Evolutionary conservation across 1,139 yeast genomes (phyloP).

Genomic region (Kurtzmaniella quercitrusa): DNA sequence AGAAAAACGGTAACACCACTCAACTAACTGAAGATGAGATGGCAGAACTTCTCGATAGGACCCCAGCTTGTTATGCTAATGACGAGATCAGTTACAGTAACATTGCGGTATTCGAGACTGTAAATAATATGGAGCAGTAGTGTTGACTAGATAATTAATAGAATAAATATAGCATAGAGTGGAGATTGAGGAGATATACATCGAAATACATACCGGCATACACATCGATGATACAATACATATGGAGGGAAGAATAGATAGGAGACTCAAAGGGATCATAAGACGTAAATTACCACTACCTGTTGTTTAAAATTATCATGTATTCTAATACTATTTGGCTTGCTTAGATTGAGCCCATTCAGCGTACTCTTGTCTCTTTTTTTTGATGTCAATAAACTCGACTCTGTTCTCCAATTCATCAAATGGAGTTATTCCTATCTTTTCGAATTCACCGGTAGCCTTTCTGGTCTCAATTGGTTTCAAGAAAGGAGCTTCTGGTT

Average conservation of each 20-base stretch:
- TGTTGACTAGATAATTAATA: neutral
- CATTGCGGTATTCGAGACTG: constrained; percentile 51
- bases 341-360: constrained; percentile 25
- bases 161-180: neutral
- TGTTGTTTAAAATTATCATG: too few species aligned
- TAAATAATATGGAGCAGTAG: constrained; percentile 32
- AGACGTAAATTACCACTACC: too few species aligned
- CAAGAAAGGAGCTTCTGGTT: constrained; percentile 25
- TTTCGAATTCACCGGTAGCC: constrained; percentile 42
- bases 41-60: constrained; percentile 51
- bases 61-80: constrained; percentile 38
- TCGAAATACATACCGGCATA: too few species aligned
- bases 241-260: neutral
- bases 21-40: constrained; percentile 30
- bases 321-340: neutral
- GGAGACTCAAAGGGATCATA: too few species aligned
- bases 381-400: constrained; percentile 40
- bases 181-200: neutral
- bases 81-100: constrained; percentile 29
- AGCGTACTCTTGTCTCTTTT: constrained; percentile 37
- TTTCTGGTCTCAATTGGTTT: constrained; percentile 44
- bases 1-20: constrained; percentile 9
- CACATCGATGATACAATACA: too few species aligned
- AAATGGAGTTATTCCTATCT: constrained; percentile 41
- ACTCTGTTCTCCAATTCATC: constrained; percentile 40